Conservation (phyloP, 176 grass and related monocot genomes). For the Aegilops sharonensis region DNA sequence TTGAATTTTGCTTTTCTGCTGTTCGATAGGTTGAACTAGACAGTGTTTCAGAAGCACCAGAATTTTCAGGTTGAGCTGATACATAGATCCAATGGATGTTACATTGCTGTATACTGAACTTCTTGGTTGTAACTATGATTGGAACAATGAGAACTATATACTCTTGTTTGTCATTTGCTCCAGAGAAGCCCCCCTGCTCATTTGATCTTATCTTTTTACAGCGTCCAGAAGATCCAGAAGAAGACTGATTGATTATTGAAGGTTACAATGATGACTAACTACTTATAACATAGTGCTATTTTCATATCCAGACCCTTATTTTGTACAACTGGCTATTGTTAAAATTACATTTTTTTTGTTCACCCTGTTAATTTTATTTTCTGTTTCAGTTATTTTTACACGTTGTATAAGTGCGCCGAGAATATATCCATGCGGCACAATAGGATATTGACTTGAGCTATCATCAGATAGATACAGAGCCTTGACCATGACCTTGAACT, state of each 20-base stretch:
- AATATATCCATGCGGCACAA: not conserved
- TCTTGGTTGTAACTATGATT: not conserved
- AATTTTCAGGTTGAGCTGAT: constrained; percentile 2
- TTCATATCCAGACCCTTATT: not conserved
- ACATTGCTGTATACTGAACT: not conserved
- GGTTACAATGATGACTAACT: constrained; percentile 15
- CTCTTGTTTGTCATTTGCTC: constrained; percentile 22
- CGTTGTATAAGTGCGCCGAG: not conserved
- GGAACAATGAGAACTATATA: constrained; percentile 1
- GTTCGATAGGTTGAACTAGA: not conserved
- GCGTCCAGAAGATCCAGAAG: constrained; percentile 34
- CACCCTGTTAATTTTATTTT: not conserved
- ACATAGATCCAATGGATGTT: not conserved
- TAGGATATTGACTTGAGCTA: not conserved
- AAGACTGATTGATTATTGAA: constrained; percentile 26
- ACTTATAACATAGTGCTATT: constrained; percentile 3
- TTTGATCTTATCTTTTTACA: constrained; percentile 24
- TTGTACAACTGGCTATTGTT: not conserved
- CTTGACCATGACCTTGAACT: not conserved
- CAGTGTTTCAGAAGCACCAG: not conserved
- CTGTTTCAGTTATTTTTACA: not conserved
- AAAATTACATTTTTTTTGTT: not conserved
- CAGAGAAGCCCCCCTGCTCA: not conserved
- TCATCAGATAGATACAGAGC: not conserved
- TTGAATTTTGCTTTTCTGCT: not conserved